These are phyloP conservation scores for Saccharomycopsis crataegensis DNA, from an alignment of 1,139 yeast species.

Conservation along the genomic window DNA sequence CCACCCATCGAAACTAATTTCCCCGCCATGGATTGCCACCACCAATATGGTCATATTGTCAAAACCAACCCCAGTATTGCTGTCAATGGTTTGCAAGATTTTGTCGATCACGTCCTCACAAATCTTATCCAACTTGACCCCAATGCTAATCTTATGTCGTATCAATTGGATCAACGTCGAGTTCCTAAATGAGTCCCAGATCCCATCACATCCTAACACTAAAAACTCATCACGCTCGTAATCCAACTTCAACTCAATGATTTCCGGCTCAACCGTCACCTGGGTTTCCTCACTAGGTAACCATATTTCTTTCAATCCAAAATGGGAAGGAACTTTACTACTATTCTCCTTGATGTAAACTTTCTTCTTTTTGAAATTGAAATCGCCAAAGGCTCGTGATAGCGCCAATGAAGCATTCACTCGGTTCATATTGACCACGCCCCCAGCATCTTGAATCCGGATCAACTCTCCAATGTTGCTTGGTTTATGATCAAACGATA, in stretches of 20 bases:
- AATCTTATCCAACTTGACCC: constrained; percentile 51
- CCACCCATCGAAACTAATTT: constrained; percentile 48
- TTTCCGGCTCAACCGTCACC: constrained; percentile 92
- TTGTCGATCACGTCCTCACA: constrained; percentile 54
- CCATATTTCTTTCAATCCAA: constrained; percentile 26
- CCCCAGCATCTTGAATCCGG: constrained; percentile 67
- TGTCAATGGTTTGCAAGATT: constrained; percentile 66
- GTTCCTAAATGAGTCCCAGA: constrained; percentile 78
- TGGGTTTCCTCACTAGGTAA: constrained; percentile 94
- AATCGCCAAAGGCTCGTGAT: constrained; percentile 74
- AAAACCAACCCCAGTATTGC: constrained; percentile 69
- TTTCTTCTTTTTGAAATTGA: constrained; percentile 49
- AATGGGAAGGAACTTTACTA: not conserved
- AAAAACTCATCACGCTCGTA: constrained; percentile 73
- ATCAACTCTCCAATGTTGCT: constrained; percentile 67
- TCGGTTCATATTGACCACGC: constrained; percentile 59
- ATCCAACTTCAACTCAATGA: constrained; percentile 64
- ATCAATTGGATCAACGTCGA: constrained; percentile 45
- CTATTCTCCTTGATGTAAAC: constrained; percentile 29
- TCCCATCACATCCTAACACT: constrained; percentile 94
- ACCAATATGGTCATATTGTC: constrained; percentile 73
- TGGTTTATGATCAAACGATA: constrained; percentile 74
- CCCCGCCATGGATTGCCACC: constrained; percentile 44
- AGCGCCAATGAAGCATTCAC: constrained; percentile 70
- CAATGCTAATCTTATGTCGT: constrained; percentile 49